These are phyloP conservation scores for Funneliformis geosporum DNA, from an alignment of 192 early-diverging fungal genomes.

Conservation along the genomic window DNA sequence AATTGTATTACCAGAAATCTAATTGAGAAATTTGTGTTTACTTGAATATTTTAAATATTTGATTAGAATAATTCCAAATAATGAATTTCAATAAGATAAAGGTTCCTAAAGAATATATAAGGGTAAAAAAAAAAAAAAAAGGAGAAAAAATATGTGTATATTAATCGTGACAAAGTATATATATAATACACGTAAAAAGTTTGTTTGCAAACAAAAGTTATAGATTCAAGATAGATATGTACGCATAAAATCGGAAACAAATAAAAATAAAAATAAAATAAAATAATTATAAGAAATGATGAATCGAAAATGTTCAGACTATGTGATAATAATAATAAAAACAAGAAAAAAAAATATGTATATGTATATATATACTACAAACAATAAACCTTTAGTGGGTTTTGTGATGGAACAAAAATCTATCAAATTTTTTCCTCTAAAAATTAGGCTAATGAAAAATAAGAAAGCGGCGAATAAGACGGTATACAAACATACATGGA, in stretches of 20 bases:
- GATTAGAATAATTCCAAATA: background rate
- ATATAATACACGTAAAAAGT: background rate
- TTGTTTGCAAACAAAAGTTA: background rate
- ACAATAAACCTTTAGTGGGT: background rate
- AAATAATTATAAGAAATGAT: too few relatives aligned
- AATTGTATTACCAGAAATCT: background rate
- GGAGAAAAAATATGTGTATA: background rate
- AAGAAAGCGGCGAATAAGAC: background rate
- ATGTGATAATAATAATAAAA: too few relatives aligned
- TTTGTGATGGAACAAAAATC: background rate
- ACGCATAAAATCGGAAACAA: too few relatives aligned
- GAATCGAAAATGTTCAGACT: too few relatives aligned
- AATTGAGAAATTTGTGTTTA: background rate
- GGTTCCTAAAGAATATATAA: background rate
- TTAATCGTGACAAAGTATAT: background rate
- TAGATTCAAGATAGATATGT: too few relatives aligned
- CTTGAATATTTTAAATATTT: background rate
- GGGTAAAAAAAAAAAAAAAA: too few relatives aligned
- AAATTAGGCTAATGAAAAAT: background rate
- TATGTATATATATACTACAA: conserved; percentile 1
- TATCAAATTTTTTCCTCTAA: background rate
- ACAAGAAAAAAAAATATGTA: background rate
- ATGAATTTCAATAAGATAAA: background rate
- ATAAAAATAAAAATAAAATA: too few relatives aligned
- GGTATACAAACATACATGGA: background rate